These are phyloP conservation scores for Graphilbum ipis-grandicollis DNA, from an alignment of 2,329 filamentous ascomycete species.

Conservation along the genomic window DNA sequence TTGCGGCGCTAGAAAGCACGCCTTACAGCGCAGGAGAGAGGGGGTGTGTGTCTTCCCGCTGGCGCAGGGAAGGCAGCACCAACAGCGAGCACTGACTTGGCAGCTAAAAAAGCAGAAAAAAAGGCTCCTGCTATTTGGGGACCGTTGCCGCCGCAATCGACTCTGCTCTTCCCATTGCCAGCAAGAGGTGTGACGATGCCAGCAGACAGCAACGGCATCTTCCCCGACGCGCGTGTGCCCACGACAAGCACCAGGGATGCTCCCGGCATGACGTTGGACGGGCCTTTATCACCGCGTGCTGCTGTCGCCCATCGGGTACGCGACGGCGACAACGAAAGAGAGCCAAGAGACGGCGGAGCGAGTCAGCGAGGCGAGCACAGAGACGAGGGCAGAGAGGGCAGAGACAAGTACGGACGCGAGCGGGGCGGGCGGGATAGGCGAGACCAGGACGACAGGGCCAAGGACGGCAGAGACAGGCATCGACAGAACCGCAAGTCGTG, in stretches of 20 bases:
- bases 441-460: neutral
- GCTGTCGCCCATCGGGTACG: constrained; percentile 12
- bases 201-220: constrained; percentile 18
- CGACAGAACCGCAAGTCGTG: too few relatives aligned
- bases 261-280: constrained; percentile 18
- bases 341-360: constrained; percentile 11
- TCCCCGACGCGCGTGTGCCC: neutral
- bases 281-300: constrained; percentile 12
- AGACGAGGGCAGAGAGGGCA: neutral
- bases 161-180: constrained; percentile 9
- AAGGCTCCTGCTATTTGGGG: too few relatives aligned
- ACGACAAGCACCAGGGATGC: constrained; percentile 10
- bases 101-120: neutral
- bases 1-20: too few relatives aligned
- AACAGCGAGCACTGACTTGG: too few relatives aligned
- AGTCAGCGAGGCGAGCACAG: constrained; percentile 1
- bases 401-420: too few relatives aligned
- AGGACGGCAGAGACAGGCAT: neutral
- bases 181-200: constrained; percentile 24
- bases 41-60: too few relatives aligned
- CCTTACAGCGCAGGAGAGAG: too few relatives aligned
- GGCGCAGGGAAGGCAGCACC: too few relatives aligned
- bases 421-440: too few relatives aligned
- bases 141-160: constrained; percentile 14
- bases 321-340: constrained; percentile 7